These are phyloP conservation scores for Betula pendula DNA, from an alignment of 306 rosid genomes.

Conservation along the genomic window DNA sequence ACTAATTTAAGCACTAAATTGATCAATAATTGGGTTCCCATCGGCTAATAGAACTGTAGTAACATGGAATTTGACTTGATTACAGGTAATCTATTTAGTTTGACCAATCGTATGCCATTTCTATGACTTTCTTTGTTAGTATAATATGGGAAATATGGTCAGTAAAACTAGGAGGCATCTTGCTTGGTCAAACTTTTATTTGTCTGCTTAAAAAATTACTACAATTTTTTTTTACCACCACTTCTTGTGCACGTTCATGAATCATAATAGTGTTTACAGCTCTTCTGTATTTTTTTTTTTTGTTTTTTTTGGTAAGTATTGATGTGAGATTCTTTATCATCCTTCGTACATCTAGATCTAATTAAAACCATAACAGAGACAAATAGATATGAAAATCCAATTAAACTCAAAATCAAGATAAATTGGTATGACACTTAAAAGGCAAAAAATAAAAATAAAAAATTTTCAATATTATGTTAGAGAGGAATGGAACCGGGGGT, in stretches of 20 bases:
- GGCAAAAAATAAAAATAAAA: too few relatives aligned
- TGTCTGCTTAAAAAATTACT: too few relatives aligned
- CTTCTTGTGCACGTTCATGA: too few relatives aligned
- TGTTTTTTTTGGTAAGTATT: too few relatives aligned
- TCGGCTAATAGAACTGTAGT: constrained; percentile 41
- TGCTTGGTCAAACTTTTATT: constrained; percentile 6
- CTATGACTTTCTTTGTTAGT: constrained; percentile 34
- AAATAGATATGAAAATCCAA: background rate
- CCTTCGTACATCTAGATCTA: background rate
- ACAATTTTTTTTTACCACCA: too few relatives aligned
- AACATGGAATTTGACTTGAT: constrained; percentile 56
- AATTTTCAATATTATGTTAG: too few relatives aligned
- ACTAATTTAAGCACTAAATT: constrained; percentile 43
- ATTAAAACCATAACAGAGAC: background rate
- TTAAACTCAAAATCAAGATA: background rate
- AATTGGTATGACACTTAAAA: background rate
- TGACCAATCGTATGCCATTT: constrained; percentile 42
- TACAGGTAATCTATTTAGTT: constrained; percentile 21
- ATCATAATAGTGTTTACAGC: too few relatives aligned
- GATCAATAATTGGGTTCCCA: constrained; percentile 29
- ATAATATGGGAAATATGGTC: constrained; percentile 9
- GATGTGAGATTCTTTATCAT: background rate
- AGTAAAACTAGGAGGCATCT: constrained; percentile 32
- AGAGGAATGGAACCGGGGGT: too few relatives aligned
- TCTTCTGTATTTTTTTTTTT: too few relatives aligned